phyloP scores from a whole-genome alignment of 169 alveolate genomes.

The Toxoplasma gondii region DNA sequence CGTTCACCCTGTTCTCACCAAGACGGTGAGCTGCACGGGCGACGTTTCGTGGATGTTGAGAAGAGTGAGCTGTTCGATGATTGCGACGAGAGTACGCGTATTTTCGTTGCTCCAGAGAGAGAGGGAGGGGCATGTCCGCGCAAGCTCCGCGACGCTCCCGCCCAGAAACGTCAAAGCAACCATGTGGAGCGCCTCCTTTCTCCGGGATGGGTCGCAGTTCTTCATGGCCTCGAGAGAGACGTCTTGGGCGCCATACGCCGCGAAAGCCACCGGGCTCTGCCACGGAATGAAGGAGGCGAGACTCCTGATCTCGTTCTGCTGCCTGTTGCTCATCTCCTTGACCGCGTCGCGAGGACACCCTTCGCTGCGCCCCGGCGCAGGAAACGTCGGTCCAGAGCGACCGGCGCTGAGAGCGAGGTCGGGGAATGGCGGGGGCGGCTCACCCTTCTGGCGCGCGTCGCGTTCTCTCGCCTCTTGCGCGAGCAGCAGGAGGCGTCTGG shows the following conservation, averaged over 20 bases:
- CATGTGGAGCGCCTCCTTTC: conserved; percentile 26
- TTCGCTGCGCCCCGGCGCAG: not conserved
- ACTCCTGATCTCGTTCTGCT: not conserved
- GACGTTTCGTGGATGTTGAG: conserved; percentile 31
- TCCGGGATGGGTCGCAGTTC: not conserved
- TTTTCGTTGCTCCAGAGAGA: not conserved
- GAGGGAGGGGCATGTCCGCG: conserved; percentile 8
- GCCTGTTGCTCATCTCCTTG: not conserved
- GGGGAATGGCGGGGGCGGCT: not conserved
- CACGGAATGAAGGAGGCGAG: not conserved
- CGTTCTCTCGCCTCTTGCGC: conserved; percentile 21
- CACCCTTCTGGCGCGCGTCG: not conserved
- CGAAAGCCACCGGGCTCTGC: not conserved
- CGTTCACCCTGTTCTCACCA: not conserved
- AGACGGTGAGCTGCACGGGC: conserved; percentile 33
- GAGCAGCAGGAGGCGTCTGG: conserved; percentile 25
- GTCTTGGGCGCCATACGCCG: not conserved
- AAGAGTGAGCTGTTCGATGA: not conserved
- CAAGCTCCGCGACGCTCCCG: conserved; percentile 33
- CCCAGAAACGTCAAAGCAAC: conserved; percentile 13
- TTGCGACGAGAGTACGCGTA: not conserved
- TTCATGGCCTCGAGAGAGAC: not conserved
- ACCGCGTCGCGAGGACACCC: not conserved
- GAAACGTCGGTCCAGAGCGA: too few relatives aligned
- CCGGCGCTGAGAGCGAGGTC: not conserved